These are phyloP conservation scores for Aquilaria malaccensis DNA, from an alignment of 345 rosid species.

Conservation along the genomic window DNA sequence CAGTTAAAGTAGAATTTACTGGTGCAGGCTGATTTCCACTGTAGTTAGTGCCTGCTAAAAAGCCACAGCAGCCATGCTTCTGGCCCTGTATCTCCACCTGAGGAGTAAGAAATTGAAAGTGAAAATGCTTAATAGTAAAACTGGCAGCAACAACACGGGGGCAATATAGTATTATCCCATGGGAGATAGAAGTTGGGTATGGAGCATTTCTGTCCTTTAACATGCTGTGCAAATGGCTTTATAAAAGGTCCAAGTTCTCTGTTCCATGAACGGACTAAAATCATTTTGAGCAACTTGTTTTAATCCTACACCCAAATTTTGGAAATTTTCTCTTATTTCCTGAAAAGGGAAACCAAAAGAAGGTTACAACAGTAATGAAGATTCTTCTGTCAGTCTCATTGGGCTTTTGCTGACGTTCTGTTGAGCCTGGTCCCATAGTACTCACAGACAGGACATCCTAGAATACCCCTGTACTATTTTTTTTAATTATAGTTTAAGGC, in stretches of 20 bases:
- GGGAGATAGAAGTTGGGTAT: constrained; percentile 27
- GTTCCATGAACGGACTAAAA: constrained; percentile 39
- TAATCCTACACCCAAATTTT: constrained; percentile 20
- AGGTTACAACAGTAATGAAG: constrained; percentile 49
- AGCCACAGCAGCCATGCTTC: constrained; percentile 37
- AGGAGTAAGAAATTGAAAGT: constrained; percentile 13
- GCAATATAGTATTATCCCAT: constrained; percentile 11
- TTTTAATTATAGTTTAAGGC: background rate
- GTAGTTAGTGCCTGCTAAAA: constrained; percentile 34
- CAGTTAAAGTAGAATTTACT: constrained; percentile 12
- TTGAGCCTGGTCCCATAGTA: constrained; percentile 30
- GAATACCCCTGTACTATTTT: constrained; percentile 17
- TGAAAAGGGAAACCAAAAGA: constrained; percentile 23
- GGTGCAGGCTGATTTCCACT: constrained; percentile 35
- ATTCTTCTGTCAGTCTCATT: constrained; percentile 52
- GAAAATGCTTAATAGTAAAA: constrained; percentile 12
- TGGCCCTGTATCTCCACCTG: constrained; percentile 28
- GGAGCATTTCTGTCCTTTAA: constrained; percentile 54
- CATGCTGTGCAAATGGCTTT: constrained; percentile 26
- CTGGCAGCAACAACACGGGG: constrained; percentile 9
- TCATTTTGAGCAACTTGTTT: constrained; percentile 35
- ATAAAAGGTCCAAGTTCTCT: constrained; percentile 48
- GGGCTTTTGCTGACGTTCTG: constrained; percentile 37
- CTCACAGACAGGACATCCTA: constrained; percentile 33
- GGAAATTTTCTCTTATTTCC: constrained; percentile 20